These are phyloP conservation scores for Isochrysis galbana DNA, from an alignment of 78 protist species.

Conservation along the genomic window DNA sequence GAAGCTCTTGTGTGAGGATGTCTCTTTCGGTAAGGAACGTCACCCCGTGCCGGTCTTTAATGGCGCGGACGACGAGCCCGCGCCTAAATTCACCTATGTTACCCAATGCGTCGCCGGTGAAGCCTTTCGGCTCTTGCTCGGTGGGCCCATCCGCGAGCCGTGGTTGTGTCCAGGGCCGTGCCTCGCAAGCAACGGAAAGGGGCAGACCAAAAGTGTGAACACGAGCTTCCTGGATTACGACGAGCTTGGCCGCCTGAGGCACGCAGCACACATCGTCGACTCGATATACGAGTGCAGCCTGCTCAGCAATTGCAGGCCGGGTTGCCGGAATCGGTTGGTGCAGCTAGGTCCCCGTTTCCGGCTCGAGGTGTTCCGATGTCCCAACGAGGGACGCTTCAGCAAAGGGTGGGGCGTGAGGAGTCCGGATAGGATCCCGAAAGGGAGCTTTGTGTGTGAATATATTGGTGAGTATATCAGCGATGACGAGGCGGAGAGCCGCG, in stretches of 20 bases:
- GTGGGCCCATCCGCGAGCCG: background rate
- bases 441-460: conserved; percentile 68
- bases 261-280: background rate
- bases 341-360: conserved; percentile 31
- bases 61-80: conserved; percentile 5
- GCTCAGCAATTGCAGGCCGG: conserved; percentile 37
- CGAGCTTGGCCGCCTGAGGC: background rate
- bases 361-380: conserved; percentile 44
- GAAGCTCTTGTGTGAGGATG: background rate
- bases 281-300: conserved; percentile 55
- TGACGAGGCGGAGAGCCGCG: conserved; percentile 67
- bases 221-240: background rate
- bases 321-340: conserved; percentile 52
- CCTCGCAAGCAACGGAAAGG: background rate
- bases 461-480: conserved; percentile 63
- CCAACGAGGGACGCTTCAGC: background rate
- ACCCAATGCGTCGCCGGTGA: background rate
- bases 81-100: conserved; percentile 6
- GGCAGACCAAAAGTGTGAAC: background rate
- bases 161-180: background rate
- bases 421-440: conserved; percentile 25
- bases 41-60: background rate
- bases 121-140: background rate
- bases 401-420: conserved; percentile 72
- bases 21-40: background rate